Evolutionary conservation across 208 protist genomes (phyloP), one percentile per base, ranked within the genome.

Genomic region (Leishmania tropica): DNA sequence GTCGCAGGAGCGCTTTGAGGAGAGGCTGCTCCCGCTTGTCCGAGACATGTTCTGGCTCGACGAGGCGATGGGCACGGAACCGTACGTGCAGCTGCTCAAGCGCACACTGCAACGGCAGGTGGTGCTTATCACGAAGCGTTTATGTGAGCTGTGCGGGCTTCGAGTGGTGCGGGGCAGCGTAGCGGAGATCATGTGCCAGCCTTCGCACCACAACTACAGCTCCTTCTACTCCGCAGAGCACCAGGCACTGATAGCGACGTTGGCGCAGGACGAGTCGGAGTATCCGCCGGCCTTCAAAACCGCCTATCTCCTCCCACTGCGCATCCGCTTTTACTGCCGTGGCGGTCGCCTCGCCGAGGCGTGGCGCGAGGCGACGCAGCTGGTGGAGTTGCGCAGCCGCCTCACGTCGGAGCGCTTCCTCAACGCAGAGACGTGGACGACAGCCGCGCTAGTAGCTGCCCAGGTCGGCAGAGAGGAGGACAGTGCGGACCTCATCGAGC

Each of bases 141-240:
- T 94, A 68, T 90, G 83, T 51, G 80, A 88, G 71, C 82, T 94
- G 24, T 84, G 81, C n/a, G 83, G 87, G 10, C 83, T 92, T 54
- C 76, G 82, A 56, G 81, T 90, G 51, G 75, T 83, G 75, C 80
- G 88, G 3, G 88, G 90, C 19, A 40, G 40, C 8, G 85, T 92
- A 10, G 79, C 78, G 3, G 79, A 80, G 64, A 72, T 94, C 28
- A 37, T 87, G 10, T 90, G 79, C 58, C 72, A 79, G 15, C 80
- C 87, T 28, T 86, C 82, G 1, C 58, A 73, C 7, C 88, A 94
- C 83, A 94, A 92, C 79, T 88, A 78, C 71, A 83, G 78, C 65
- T 80, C 48, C 28, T 64, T 84, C 48, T 78, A 83, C 77, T 53
- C 47, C 42, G 24, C 58, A 3, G 71, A 78, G 71, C 84, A 80